Evolutionary conservation across 2,329 filamentous ascomycete genomes (phyloP).

Genomic region (Verticillium albo-atrum): DNA sequence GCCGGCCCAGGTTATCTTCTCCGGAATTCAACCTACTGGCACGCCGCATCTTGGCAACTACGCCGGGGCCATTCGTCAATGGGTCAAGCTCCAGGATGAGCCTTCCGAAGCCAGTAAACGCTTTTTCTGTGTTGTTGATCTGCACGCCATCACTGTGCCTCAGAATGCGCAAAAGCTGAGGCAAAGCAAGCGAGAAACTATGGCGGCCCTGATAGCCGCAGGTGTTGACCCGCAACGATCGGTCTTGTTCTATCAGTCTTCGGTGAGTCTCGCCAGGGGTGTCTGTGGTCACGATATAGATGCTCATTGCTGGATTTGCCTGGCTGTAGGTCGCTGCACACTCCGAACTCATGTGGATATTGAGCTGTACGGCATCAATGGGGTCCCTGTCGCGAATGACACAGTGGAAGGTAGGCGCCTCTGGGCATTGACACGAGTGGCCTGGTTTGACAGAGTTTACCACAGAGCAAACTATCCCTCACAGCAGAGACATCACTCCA

Average conservation of each 20-base stretch:
- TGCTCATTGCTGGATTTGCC: not conserved
- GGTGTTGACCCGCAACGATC: slow-evolving; percentile 75
- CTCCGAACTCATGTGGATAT: slow-evolving; percentile 92
- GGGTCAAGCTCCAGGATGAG: slow-evolving; percentile 74
- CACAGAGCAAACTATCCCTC: slow-evolving; percentile 70
- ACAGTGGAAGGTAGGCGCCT: slow-evolving; percentile 78
- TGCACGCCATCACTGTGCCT: slow-evolving; percentile 84
- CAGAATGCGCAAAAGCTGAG: slow-evolving; percentile 60
- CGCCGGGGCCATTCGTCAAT: slow-evolving; percentile 80
- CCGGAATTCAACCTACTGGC: slow-evolving; percentile 94
- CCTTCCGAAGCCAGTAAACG: slow-evolving; percentile 54
- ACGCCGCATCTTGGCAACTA: slow-evolving; percentile 95
- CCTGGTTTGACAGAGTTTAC: not conserved
- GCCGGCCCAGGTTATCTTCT: slow-evolving; percentile 64
- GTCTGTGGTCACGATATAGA: not conserved
- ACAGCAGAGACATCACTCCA: slow-evolving; percentile 53
- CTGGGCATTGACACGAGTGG: not conserved
- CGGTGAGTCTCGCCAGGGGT: slow-evolving; percentile 41
- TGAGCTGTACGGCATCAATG: slow-evolving; percentile 86
- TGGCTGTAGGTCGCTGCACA: slow-evolving; percentile 63
- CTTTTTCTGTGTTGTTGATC: slow-evolving; percentile 84
- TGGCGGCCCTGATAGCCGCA: slow-evolving; percentile 78
- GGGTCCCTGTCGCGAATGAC: slow-evolving; percentile 98
- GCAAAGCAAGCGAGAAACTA: slow-evolving; percentile 64
- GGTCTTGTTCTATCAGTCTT: slow-evolving; percentile 78